phyloP scores from a whole-genome alignment of 1,139 yeast genomes.

The Geotrichum candidum region DNA sequence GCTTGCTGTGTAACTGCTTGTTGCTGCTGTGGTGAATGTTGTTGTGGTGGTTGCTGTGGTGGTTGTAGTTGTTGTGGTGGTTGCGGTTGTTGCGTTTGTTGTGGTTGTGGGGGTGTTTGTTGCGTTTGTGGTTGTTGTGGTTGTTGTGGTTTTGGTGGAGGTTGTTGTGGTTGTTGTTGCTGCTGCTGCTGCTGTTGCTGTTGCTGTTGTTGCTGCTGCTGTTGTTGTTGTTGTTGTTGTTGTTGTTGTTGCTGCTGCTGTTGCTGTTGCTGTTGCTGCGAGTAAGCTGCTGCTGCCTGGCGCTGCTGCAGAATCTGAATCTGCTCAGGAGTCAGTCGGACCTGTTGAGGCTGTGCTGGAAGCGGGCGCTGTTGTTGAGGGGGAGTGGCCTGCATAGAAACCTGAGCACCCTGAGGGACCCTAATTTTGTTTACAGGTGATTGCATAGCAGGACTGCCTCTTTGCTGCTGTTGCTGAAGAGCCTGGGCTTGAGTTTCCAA shows the following conservation, averaged over 20 bases:
- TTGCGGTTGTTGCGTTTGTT: constrained; percentile 3
- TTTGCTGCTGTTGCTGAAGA: neutral
- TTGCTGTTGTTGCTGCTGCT: constrained; percentile 20
- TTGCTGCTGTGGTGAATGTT: constrained; percentile 13
- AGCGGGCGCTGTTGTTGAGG: neutral
- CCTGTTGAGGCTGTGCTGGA: neutral
- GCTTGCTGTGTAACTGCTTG: constrained; percentile 24
- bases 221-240: too few relatives aligned
- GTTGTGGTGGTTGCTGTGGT: neutral
- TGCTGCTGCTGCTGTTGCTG: constrained; percentile 20
- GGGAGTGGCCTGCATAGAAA: neutral
- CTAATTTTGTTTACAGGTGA: neutral
- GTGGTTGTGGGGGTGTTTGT: neutral
- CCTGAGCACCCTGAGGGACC: neutral
- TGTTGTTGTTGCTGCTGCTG: constrained; percentile 6
- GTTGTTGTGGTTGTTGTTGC: constrained; percentile 21
- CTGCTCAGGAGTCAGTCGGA: constrained; percentile 12
- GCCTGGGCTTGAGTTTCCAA: neutral
- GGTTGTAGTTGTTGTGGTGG: constrained; percentile 9
- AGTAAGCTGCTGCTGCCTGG: constrained; percentile 5
- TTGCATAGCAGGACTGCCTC: neutral
- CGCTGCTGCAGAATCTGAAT: constrained; percentile 15
- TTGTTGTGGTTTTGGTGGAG: constrained; percentile 5
- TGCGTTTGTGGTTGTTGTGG: constrained; percentile 10
- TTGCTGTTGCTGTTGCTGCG: constrained; percentile 8